Evolutionary conservation across 768 basidiomycete genomes (phyloP), one percentile per base, ranked within the genome.

Genomic region (Mrakia hoshinonis): DNA sequence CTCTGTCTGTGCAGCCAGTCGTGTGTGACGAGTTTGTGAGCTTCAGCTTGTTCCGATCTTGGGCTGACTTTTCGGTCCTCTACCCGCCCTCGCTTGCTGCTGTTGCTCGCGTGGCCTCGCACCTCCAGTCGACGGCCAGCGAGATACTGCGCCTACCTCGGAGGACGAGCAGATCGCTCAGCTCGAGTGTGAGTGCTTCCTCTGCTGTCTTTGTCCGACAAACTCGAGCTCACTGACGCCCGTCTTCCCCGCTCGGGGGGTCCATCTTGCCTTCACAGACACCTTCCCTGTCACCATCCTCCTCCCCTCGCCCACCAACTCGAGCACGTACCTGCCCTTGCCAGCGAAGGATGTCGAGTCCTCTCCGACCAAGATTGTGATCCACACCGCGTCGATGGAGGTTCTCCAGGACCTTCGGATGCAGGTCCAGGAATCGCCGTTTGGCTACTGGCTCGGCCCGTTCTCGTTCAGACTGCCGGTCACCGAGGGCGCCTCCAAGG

Each of bases 201-300:
- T 39, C 22, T 31, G 22, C 36, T 0, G 29, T 38, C 58, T 9
- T 60, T 15, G 20, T 60, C 34, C 34, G 34, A 31, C n/a, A n/a
- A 10, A 31, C 15, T 24, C 31, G 34, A 61, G 58, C 58, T 61
- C 58, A 34, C 18, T n/a, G 24, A 22, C 36, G 18, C 20, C 34
- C 36, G n/a, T 58, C 69, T 74, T 73, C 72, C 63, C 55, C 39
- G 29, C 24, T 49, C 47, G 26, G 24, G 46, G 22, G 31, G 46
- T 34, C 39, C 29, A 43, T 43, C n/a, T 62, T 62, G 48, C 43
- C 58, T 86, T 88, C 85, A 86, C 82, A 87, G 87, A 83, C 87
- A 86, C 86, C 85, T 79, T 70, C 75, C 70, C 73, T 46, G 70
- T 69, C 48, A 81, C 78, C 78, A 81, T 80, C 77, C 74, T 76